phyloP scores from a whole-genome alignment of 129 eudicot genomes.

The Arctium lappa region DNA sequence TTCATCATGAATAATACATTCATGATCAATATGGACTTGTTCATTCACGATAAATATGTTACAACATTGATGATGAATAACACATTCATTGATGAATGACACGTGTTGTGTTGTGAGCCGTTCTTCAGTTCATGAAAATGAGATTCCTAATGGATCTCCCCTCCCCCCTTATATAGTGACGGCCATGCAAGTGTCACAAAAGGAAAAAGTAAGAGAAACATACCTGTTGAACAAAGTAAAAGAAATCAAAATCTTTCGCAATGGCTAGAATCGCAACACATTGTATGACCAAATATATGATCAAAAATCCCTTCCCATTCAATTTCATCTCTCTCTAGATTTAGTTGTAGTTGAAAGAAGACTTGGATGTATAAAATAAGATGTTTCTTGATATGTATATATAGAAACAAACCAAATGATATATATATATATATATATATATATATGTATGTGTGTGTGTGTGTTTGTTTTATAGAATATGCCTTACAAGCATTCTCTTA shows the following conservation, averaged over 20 bases:
- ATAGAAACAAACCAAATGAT: background rate
- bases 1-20: no score
- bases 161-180: no score
- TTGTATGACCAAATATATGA: conserved; percentile 26
- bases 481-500: conserved; percentile 25
- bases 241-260: conserved; percentile 54
- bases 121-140: no score
- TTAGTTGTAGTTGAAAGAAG: conserved; percentile 12
- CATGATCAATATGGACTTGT: no score
- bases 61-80: no score
- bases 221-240: conserved; percentile 67
- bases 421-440: background rate
- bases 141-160: no score
- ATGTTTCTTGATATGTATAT: conserved; percentile 1
- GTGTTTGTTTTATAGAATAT: background rate
- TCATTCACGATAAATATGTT: no score
- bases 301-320: conserved; percentile 20
- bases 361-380: conserved; percentile 5
- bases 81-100: no score
- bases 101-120: no score
- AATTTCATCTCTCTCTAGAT: conserved; percentile 27
- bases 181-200: no score
- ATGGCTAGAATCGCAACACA: conserved; percentile 21
- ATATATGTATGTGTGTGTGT: no score
- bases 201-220: background rate